A percentile compares a stretch with the other conserved stretches of the same genome.
Conservation (phyloP, 2,329 filamentous ascomycete species). For the Ophiostoma pallidulum region DNA sequence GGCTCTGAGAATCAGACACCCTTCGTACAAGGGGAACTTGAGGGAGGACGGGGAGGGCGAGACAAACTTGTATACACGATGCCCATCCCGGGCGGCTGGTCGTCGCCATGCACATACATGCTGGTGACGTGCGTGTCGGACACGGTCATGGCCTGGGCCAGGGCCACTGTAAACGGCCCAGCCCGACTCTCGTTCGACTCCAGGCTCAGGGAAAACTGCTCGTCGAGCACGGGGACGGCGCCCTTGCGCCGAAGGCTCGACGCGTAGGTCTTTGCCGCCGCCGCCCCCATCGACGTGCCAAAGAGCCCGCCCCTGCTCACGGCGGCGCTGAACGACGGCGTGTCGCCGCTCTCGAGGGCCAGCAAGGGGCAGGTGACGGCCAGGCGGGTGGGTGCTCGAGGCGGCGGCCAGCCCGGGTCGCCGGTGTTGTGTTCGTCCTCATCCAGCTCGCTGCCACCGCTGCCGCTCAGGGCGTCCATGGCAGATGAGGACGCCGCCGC, state of each 20-base stretch:
- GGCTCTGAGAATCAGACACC: too few relatives aligned
- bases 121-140: neutral
- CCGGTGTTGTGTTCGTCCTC: too few relatives aligned
- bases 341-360: neutral
- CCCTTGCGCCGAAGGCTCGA: neutral
- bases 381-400: neutral
- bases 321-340: neutral
- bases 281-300: neutral
- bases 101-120: conserved; percentile 23
- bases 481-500: too few relatives aligned
- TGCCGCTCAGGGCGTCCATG: too few relatives aligned
- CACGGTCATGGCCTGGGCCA: neutral
- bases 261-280: neutral
- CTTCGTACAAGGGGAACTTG: conserved; percentile 1
- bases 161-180: neutral
- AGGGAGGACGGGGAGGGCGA: neutral
- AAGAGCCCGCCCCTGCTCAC: neutral
- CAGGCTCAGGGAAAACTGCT: neutral
- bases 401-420: neutral
- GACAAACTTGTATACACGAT: conserved; percentile 34
- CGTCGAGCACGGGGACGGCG: neutral
- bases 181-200: neutral
- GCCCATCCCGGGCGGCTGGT: conserved; percentile 31
- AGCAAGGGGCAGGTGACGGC: neutral
- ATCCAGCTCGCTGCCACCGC: too few relatives aligned